phyloP scores from a whole-genome alignment of 345 rosid species.

The Eucalyptus dawsonii region DNA sequence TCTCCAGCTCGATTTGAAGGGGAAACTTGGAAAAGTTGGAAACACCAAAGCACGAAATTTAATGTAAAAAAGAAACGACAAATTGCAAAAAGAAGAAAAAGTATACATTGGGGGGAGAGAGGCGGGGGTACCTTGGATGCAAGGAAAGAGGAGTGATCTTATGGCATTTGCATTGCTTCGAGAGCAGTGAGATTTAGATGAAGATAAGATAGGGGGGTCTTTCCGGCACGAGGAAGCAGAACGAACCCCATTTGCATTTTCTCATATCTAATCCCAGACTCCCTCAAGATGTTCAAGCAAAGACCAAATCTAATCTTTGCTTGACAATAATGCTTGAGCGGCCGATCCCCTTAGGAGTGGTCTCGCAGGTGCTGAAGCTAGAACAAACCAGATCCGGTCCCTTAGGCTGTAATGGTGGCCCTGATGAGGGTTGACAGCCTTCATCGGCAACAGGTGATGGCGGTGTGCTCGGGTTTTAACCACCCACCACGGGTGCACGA shows the following conservation, averaged over 20 bases:
- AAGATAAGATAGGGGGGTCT: not conserved
- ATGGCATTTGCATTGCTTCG: not conserved
- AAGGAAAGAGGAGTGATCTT: not conserved
- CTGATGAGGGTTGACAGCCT: not conserved
- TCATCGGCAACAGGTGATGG: not conserved
- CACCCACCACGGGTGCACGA: not conserved
- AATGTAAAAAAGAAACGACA: not conserved
- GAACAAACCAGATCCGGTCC: not conserved
- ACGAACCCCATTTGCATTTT: not conserved
- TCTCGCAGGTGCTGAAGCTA: not conserved
- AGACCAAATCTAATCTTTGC: not conserved
- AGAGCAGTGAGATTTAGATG: not conserved
- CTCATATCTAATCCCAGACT: not conserved
- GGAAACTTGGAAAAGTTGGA: not conserved
- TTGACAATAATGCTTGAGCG: not conserved
- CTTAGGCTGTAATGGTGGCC: not conserved
- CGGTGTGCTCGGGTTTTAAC: not conserved
- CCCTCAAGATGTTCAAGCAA: not conserved
- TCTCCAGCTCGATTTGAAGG: not conserved
- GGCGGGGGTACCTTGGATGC: not conserved
- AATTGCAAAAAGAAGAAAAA: not conserved
- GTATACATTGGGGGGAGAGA: not conserved
- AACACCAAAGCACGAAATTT: not conserved
- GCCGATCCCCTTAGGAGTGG: not conserved
- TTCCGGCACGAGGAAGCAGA: not conserved